These are phyloP conservation scores for Eucalyptus polybractea DNA, from an alignment of 345 rosid species.

Conservation along the genomic window DNA sequence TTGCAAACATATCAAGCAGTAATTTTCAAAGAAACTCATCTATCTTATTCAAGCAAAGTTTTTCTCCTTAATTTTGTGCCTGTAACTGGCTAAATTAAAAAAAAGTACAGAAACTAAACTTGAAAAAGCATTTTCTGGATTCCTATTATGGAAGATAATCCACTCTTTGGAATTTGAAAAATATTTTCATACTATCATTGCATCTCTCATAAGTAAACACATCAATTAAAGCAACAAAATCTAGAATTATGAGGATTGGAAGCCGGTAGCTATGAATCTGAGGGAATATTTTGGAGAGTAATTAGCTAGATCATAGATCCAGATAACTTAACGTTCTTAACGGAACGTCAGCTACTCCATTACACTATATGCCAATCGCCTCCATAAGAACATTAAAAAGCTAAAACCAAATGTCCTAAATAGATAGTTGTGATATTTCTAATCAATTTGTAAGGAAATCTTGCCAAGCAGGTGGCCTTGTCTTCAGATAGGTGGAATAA, in stretches of 20 bases:
- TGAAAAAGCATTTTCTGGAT: neutral
- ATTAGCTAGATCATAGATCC: neutral
- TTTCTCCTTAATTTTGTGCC: neutral
- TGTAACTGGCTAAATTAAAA: rapidly evolving
- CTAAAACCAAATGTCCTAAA: neutral
- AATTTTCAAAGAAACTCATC: neutral
- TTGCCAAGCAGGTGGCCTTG: slow-evolving; percentile 80
- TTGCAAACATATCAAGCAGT: neutral
- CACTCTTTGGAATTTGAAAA: neutral
- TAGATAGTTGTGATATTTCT: neutral
- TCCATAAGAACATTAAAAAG: neutral
- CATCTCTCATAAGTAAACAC: neutral
- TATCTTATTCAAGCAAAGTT: neutral
- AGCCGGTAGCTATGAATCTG: neutral
- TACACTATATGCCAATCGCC: neutral
- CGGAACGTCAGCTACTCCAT: neutral
- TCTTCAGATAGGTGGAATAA: slow-evolving; percentile 69
- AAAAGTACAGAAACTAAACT: neutral
- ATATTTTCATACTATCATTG: neutral
- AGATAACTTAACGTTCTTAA: neutral
- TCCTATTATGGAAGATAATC: neutral
- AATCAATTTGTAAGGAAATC: neutral
- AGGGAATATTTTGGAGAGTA: neutral
- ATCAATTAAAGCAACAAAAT: neutral
- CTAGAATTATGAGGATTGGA: neutral